Evolutionary conservation across 2,329 filamentous ascomycete species (phyloP).

Genomic region (Neofusicoccum ribis): DNA sequence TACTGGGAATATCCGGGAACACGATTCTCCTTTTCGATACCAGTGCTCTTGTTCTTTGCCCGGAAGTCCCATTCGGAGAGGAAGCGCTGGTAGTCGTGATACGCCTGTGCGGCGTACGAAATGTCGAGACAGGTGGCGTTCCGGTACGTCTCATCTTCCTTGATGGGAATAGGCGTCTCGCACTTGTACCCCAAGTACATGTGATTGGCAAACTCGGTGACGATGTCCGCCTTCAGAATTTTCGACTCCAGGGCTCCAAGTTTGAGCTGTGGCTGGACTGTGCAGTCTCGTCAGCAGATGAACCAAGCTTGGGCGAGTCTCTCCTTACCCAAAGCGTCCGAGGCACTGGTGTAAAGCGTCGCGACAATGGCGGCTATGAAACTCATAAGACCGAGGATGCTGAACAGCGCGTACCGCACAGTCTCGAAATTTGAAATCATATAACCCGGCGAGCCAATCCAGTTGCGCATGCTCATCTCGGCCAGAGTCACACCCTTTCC

Average conservation of each 20-base stretch:
- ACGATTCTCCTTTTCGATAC: slow-evolving; percentile 48
- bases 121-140: slow-evolving; percentile 66
- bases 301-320: not conserved
- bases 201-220: slow-evolving; percentile 64
- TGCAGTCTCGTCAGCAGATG: not conserved
- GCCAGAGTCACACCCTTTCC: slow-evolving; percentile 69
- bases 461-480: slow-evolving; percentile 75
- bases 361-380: slow-evolving; percentile 65
- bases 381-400: slow-evolving; percentile 64
- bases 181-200: slow-evolving; percentile 59
- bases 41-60: slow-evolving; percentile 46
- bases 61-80: slow-evolving; percentile 56
- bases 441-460: slow-evolving; percentile 65
- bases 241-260: slow-evolving; percentile 54
- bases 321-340: slow-evolving; percentile 61
- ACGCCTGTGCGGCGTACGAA: slow-evolving; percentile 67
- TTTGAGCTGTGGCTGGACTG: slow-evolving; percentile 69
- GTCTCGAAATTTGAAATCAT: slow-evolving; percentile 69
- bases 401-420: slow-evolving; percentile 63
- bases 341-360: slow-evolving; percentile 75
- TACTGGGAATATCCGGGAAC: slow-evolving; percentile 64
- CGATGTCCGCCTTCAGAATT: slow-evolving; percentile 58
- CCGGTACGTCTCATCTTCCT: slow-evolving; percentile 42
- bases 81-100: slow-evolving; percentile 68
- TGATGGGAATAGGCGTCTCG: slow-evolving; percentile 57